These are phyloP conservation scores for Hordeum pubiflorum DNA, from an alignment of 202 grass and related monocot species.

Conservation along the genomic window DNA sequence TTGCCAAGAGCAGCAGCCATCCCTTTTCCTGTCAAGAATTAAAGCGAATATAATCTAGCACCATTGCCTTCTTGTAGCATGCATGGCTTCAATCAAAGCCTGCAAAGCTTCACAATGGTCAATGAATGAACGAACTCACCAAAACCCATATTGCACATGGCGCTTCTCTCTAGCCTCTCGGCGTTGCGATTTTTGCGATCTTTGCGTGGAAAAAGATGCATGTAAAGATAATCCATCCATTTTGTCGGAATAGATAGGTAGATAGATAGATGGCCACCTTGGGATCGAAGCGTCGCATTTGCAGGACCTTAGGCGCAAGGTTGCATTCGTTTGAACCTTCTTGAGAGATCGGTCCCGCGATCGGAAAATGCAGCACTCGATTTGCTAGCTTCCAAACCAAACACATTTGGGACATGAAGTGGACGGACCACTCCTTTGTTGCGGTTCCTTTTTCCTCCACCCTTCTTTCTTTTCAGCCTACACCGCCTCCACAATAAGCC, in stretches of 20 bases:
- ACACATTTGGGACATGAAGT: neutral
- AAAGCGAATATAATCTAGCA: neutral
- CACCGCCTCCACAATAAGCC: neutral
- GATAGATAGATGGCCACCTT: neutral
- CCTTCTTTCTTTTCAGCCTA: neutral
- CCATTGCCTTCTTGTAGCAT: neutral
- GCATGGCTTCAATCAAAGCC: neutral
- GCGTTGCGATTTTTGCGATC: neutral
- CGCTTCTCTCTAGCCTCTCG: neutral
- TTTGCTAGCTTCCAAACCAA: slow-evolving; percentile 18
- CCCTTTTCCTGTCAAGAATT: neutral
- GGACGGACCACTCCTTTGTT: slow-evolving; percentile 31
- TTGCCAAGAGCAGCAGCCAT: neutral
- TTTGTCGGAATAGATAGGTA: neutral
- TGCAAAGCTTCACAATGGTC: neutral
- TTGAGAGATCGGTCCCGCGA: slow-evolving; percentile 4
- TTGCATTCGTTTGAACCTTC: slow-evolving; percentile 22
- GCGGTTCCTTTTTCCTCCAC: neutral
- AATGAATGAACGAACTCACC: neutral
- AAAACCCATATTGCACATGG: neutral
- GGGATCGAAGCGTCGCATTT: slow-evolving; percentile 8
- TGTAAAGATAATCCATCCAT: slow-evolving; percentile 9
- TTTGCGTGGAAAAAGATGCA: neutral
- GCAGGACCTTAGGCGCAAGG: slow-evolving; percentile 16
- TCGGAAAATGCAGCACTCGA: neutral